Evolutionary conservation across 163 green algal genomes (phyloP).

Genomic region (Chloromonas sp.): DNA sequence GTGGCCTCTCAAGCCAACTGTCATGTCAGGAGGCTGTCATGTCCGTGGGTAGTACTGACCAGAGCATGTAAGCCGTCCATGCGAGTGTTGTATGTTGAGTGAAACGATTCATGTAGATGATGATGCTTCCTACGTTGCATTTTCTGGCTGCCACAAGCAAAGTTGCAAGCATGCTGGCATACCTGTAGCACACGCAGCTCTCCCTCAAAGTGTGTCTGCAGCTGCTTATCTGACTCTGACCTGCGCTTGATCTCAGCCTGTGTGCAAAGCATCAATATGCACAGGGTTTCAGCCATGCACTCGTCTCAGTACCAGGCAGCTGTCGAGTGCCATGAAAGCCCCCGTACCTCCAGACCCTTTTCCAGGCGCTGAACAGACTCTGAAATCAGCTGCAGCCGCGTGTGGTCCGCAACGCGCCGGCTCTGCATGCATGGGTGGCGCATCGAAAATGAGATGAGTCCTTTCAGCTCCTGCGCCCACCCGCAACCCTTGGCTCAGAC

Average conservation of each 20-base stretch:
- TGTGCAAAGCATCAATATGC: not conserved
- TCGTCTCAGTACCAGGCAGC: too few species aligned
- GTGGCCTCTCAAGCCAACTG: not conserved
- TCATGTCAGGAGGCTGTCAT: not conserved
- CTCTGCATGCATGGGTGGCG: conserved; percentile 26
- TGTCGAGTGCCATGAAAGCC: too few species aligned
- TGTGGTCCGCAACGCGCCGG: conserved; percentile 45
- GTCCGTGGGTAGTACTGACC: not conserved
- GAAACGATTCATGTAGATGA: too few species aligned
- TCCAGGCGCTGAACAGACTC: conserved; percentile 58
- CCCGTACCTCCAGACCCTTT: conserved; percentile 55
- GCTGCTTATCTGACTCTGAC: conserved; percentile 54
- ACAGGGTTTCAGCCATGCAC: not conserved
- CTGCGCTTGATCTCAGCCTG: conserved; percentile 53
- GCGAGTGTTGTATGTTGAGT: too few species aligned
- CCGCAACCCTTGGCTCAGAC: too few species aligned
- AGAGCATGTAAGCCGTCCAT: not conserved
- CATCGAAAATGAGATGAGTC: too few species aligned
- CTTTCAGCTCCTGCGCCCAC: too few species aligned
- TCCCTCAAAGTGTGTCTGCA: conserved; percentile 53
- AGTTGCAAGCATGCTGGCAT: not conserved
- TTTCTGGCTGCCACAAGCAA: too few species aligned
- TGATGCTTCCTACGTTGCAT: too few species aligned
- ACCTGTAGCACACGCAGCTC: conserved; percentile 49
- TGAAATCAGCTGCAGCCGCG: conserved; percentile 40